Conservation (phyloP, 345 rosid genomes). For the Punica granatum region DNA sequence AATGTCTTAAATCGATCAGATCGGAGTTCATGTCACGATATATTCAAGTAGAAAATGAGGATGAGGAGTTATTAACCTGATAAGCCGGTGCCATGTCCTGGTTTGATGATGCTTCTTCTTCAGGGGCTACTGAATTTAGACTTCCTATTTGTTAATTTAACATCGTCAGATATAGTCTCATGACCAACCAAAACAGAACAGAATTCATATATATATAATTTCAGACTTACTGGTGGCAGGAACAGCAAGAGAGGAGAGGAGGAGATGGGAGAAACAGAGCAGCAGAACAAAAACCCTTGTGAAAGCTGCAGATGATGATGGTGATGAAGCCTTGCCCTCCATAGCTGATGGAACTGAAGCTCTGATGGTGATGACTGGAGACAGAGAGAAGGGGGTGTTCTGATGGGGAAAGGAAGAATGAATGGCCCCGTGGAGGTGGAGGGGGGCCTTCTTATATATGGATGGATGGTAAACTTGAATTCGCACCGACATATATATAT, state of each 20-base stretch:
- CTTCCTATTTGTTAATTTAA: not conserved
- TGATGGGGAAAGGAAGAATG: no score
- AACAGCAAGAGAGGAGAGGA: slow-evolving; percentile 1
- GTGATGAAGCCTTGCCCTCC: not conserved
- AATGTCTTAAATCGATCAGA: not conserved
- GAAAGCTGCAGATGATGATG: not conserved
- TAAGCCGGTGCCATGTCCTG: not conserved
- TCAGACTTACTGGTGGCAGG: slow-evolving; percentile 4
- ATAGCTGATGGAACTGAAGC: not conserved
- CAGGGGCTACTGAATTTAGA: not conserved
- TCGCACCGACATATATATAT: no score
- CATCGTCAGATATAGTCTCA: no score
- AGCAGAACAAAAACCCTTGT: not conserved
- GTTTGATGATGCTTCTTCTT: not conserved
- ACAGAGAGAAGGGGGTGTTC: no score
- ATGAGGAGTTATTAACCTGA: no score
- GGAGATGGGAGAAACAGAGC: not conserved
- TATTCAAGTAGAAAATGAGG: no score
- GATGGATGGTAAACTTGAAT: no score
- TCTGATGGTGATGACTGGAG: no score
- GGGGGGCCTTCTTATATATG: no score
- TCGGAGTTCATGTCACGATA: not conserved
- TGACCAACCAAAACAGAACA: no score
- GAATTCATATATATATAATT: no score
- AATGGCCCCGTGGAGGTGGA: no score